phyloP scores from a whole-genome alignment of 305 asterid species.

The Rubia peregrina region DNA sequence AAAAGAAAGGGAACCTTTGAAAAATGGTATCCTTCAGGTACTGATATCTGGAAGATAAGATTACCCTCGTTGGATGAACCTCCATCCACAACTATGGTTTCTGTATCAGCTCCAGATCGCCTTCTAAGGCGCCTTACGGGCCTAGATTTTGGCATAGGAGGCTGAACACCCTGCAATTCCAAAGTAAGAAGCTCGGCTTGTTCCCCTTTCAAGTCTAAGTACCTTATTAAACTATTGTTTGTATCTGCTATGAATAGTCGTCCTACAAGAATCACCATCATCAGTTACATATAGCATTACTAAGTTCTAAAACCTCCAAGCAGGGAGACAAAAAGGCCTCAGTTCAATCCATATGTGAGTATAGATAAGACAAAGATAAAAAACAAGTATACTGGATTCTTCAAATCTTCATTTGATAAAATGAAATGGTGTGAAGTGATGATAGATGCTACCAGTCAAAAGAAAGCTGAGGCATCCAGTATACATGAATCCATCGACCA shows the following conservation, averaged over 20 bases:
- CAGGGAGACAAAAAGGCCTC: background rate
- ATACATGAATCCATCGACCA: too few species aligned
- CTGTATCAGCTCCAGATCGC: slow-evolving; percentile 57
- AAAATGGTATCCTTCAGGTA: slow-evolving; percentile 88
- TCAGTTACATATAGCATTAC: slow-evolving; percentile 14
- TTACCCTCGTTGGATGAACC: slow-evolving; percentile 67
- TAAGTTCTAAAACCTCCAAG: background rate
- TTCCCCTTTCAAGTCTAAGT: slow-evolving; percentile 46
- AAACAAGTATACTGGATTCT: background rate
- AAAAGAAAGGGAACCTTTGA: slow-evolving; percentile 56
- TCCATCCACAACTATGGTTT: slow-evolving; percentile 53
- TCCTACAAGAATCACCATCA: slow-evolving; percentile 37
- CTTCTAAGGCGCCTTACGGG: slow-evolving; percentile 77
- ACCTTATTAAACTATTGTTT: slow-evolving; percentile 76
- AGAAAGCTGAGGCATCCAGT: background rate
- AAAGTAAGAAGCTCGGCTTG: slow-evolving; percentile 57
- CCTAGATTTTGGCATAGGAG: slow-evolving; percentile 63
- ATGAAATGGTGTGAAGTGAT: background rate
- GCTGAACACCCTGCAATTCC: slow-evolving; percentile 77
- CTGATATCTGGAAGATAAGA: slow-evolving; percentile 48
- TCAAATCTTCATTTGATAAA: background rate
- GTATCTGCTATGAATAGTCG: slow-evolving; percentile 86
- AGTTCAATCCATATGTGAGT: background rate
- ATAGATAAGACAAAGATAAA: slow-evolving; percentile 2
- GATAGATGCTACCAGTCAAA: background rate